phyloP scores from a whole-genome alignment of 805 yeast genomes.

The Candida boidinii region DNA sequence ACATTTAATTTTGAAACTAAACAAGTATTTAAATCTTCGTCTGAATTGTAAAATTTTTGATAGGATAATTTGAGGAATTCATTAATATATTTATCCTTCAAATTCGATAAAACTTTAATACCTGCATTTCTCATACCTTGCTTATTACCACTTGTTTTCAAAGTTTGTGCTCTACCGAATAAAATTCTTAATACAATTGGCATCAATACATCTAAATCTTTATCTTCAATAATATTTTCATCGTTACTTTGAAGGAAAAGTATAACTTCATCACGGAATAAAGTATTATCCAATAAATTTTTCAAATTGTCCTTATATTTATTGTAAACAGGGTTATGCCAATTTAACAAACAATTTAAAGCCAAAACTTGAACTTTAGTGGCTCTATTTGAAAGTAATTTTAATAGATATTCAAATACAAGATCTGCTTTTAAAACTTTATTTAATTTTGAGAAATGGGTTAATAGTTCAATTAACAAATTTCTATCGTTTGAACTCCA shows the following conservation, averaged over 20 bases:
- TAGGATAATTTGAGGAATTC: slow-evolving; percentile 59
- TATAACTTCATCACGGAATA: slow-evolving; percentile 79
- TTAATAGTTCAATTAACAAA: slow-evolving; percentile 50
- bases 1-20: slow-evolving; percentile 8
- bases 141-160: slow-evolving; percentile 59
- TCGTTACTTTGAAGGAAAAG: slow-evolving; percentile 47
- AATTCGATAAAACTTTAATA: slow-evolving; percentile 50
- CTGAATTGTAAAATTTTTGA: slow-evolving; percentile 36
- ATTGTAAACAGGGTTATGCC: slow-evolving; percentile 45
- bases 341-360: slow-evolving; percentile 57
- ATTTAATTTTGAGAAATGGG: slow-evolving; percentile 56
- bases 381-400: slow-evolving; percentile 52
- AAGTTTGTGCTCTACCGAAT: slow-evolving; percentile 78
- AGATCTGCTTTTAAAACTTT: slow-evolving; percentile 42
- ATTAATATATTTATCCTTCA: slow-evolving; percentile 41
- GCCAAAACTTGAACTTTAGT: slow-evolving; percentile 65
- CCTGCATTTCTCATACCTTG: slow-evolving; percentile 67
- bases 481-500: slow-evolving; percentile 40
- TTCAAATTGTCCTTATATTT: slow-evolving; percentile 67
- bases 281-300: slow-evolving; percentile 71
- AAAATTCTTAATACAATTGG: slow-evolving; percentile 70
- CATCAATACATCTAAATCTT: slow-evolving; percentile 53
- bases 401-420: slow-evolving; percentile 44
- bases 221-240: slow-evolving; percentile 45
- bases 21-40: slow-evolving; percentile 23